phyloP scores from a whole-genome alignment of 176 grass and related monocot species.

The Saccharum spontaneum region DNA sequence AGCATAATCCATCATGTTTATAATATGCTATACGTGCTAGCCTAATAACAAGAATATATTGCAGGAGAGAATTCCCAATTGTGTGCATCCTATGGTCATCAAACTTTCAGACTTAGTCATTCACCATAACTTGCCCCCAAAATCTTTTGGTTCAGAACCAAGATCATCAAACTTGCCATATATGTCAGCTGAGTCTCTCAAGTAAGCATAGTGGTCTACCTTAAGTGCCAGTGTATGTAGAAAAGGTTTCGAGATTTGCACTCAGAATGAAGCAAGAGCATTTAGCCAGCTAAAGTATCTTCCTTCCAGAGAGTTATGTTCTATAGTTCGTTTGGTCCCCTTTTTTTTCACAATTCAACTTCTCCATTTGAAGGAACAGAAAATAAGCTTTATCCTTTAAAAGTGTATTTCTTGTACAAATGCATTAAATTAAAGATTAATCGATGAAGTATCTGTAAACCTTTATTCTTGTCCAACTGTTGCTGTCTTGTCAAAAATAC shows the following conservation, averaged over 20 bases:
- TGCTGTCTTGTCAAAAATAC: background rate
- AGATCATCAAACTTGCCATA: background rate
- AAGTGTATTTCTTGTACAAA: background rate
- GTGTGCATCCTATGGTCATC: background rate
- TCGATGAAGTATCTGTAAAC: background rate
- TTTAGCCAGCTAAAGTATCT: background rate
- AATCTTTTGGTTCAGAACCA: background rate
- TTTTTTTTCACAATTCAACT: background rate
- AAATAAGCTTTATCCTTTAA: background rate
- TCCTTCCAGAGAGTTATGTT: background rate
- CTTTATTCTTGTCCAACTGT: background rate
- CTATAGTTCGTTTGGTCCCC: background rate
- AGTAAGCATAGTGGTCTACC: background rate
- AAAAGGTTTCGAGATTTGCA: background rate
- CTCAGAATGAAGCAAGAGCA: background rate
- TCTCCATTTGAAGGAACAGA: background rate
- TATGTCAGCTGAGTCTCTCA: background rate
- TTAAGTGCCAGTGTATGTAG: background rate
- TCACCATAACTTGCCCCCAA: background rate
- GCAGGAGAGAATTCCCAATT: background rate
- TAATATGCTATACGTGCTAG: background rate
- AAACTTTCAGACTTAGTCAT: background rate
- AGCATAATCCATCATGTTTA: background rate
- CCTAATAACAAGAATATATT: background rate
- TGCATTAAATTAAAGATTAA: background rate